phyloP scores from a whole-genome alignment of 805 yeast genomes.

The Blastobotrys mokoenaii region DNA sequence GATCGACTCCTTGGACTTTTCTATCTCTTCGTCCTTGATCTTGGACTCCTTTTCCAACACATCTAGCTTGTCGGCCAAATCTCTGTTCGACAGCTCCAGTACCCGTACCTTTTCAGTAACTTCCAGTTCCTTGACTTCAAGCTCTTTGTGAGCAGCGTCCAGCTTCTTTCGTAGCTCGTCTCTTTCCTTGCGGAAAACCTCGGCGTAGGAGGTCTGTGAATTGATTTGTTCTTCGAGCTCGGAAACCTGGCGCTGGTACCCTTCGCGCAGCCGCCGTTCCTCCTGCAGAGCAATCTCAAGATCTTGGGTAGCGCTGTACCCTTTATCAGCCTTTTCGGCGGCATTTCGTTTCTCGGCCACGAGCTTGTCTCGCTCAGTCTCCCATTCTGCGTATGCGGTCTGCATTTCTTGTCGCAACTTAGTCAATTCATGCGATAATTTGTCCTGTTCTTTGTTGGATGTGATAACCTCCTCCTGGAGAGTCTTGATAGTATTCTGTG shows the following conservation, averaged over 20 bases:
- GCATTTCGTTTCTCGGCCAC: constrained; percentile 18
- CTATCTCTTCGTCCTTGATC: constrained; percentile 29
- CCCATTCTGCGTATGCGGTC: constrained; percentile 13
- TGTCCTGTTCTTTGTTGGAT: constrained; percentile 23
- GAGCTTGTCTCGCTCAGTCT: constrained; percentile 18
- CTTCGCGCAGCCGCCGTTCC: constrained; percentile 16
- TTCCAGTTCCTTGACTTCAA: constrained; percentile 14
- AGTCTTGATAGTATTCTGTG: constrained; percentile 27
- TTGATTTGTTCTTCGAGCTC: constrained; percentile 27
- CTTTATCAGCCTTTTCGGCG: constrained; percentile 16
- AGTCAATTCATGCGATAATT: constrained; percentile 23
- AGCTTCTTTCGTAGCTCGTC: constrained; percentile 14
- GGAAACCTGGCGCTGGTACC: constrained; percentile 16
- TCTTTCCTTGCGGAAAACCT: constrained; percentile 18
- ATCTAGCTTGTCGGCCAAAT: constrained; percentile 11
- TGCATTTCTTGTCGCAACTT: constrained; percentile 15
- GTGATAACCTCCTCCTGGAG: constrained; percentile 33
- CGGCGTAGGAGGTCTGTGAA: constrained; percentile 22
- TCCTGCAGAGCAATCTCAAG: constrained; percentile 29
- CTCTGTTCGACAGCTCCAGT: constrained; percentile 12
- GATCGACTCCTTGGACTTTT: constrained; percentile 8
- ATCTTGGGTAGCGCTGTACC: constrained; percentile 19
- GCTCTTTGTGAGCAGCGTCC: constrained; percentile 28
- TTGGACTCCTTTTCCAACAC: constrained; percentile 16
- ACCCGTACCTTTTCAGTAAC: constrained; percentile 3